Evolutionary conservation across 2,329 filamentous ascomycete genomes (phyloP).

Genomic region (Talaromyces sp.): DNA sequence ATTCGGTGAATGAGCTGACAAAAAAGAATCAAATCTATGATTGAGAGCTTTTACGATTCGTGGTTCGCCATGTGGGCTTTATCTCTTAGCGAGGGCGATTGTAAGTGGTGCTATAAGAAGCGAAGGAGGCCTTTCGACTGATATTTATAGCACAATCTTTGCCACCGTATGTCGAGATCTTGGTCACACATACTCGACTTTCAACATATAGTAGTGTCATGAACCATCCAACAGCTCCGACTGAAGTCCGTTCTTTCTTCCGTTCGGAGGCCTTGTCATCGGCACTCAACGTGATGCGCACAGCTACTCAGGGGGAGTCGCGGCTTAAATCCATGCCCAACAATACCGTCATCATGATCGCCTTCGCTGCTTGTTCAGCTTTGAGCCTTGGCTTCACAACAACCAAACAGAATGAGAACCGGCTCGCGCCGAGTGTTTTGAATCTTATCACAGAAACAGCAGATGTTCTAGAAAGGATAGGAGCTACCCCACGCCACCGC

Average conservation of each 20-base stretch:
- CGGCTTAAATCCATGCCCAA: constrained; percentile 73
- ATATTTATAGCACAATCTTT: constrained; percentile 42
- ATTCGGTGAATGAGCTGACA: constrained; percentile 14
- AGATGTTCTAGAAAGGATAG: constrained; percentile 65
- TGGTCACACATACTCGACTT: constrained; percentile 68
- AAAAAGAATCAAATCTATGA: constrained; percentile 53
- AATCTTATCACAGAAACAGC: constrained; percentile 66
- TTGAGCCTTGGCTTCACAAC: constrained; percentile 59
- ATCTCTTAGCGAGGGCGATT: constrained; percentile 53
- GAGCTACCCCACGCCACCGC: constrained; percentile 61
- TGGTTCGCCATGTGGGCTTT: constrained; percentile 64
- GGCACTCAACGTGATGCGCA: constrained; percentile 70
- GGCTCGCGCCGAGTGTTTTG: constrained; percentile 59
- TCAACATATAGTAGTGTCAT: constrained; percentile 74
- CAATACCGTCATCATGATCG: constrained; percentile 76
- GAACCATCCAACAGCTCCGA: constrained; percentile 67
- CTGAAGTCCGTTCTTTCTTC: constrained; percentile 70
- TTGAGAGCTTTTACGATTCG: constrained; percentile 63
- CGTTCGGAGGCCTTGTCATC: constrained; percentile 68
- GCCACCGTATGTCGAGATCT: constrained; percentile 71
- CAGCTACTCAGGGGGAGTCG: constrained; percentile 67
- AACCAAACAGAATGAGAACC: constrained; percentile 38
- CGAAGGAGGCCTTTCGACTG: background rate
- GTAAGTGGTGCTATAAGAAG: constrained; percentile 31
- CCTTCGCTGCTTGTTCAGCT: constrained; percentile 68